phyloP scores from a whole-genome alignment of 1,139 yeast species.

The Suhomyces maxii region DNA sequence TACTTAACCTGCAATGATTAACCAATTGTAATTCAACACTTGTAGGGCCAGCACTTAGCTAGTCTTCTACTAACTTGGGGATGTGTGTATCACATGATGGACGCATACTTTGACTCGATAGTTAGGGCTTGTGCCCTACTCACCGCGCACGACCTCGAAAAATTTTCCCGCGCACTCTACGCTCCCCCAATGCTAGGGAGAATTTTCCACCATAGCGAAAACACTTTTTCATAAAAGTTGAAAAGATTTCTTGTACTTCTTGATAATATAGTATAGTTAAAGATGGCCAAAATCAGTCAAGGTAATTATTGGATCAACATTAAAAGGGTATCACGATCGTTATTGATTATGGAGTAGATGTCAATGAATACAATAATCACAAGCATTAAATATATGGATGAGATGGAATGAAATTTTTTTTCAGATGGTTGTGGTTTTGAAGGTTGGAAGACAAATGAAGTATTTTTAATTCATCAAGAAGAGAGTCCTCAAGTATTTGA shows the following conservation, averaged over 20 bases:
- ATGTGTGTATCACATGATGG: conserved; percentile 2
- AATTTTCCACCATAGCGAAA: conserved; percentile 10
- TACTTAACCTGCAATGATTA: too few species aligned
- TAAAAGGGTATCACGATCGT: neutral
- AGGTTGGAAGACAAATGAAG: neutral
- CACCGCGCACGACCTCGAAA: conserved; percentile 14
- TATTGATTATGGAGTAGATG: neutral
- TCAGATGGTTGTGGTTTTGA: neutral
- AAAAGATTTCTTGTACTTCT: conserved; percentile 11
- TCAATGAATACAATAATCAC: neutral
- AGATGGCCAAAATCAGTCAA: conserved; percentile 67
- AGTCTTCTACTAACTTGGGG: neutral
- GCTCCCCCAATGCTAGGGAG: conserved; percentile 5
- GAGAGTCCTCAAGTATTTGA: neutral
- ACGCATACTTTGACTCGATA: neutral
- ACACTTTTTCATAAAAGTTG: conserved; percentile 7
- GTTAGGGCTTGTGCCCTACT: conserved; percentile 25
- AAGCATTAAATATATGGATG: neutral
- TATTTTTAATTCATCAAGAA: neutral
- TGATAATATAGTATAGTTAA: conserved; percentile 19
- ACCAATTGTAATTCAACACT: too few species aligned
- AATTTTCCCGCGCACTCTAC: conserved; percentile 11
- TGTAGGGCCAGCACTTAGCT: too few species aligned
- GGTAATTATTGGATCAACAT: conserved; percentile 37
- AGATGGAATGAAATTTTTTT: neutral